Percentiles rank a stretch among this genome's conserved stretches.
Evolutionary conservation across 768 basidiomycete species (phyloP).

Genomic region (Gloeostereum incarnatum): DNA sequence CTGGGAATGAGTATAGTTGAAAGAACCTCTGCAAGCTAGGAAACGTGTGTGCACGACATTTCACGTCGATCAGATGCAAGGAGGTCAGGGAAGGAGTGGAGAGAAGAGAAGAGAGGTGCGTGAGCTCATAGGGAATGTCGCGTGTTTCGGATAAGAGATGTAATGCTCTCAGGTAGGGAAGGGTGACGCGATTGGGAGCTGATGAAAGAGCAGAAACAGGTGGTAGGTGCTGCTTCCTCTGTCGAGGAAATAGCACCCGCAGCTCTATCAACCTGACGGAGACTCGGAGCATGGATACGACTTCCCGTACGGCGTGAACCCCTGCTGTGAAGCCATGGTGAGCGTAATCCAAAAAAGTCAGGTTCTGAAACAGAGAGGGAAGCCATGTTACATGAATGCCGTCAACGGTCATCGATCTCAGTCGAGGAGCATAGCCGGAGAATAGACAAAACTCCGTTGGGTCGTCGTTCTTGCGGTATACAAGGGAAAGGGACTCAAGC

Average conservation of each 20-base stretch:
- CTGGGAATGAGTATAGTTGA: conserved; percentile 30
- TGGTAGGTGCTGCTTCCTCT: conserved; percentile 18
- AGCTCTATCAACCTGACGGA: conserved; percentile 45
- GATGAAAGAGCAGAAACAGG: too few relatives aligned
- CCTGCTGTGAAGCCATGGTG: conserved; percentile 63
- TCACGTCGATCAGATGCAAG: conserved; percentile 38
- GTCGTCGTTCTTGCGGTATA: conserved; percentile 60
- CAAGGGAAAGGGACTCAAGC: conserved; percentile 47
- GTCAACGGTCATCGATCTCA: conserved; percentile 47
- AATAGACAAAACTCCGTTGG: conserved; percentile 60
- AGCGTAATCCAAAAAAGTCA: conserved; percentile 59
- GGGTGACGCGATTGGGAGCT: conserved; percentile 23
- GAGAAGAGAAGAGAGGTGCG: conserved; percentile 39
- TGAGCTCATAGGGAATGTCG: conserved; percentile 55
- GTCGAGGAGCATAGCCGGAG: conserved; percentile 46
- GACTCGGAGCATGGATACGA: conserved; percentile 47
- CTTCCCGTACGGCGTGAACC: conserved; percentile 44
- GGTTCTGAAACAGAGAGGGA: conserved; percentile 50
- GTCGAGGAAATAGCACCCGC: conserved; percentile 44
- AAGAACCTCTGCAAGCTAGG: conserved; percentile 38
- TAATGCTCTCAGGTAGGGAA: conserved; percentile 39
- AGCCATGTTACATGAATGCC: conserved; percentile 58
- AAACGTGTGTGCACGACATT: conserved; percentile 26
- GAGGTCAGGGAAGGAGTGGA: conserved; percentile 36
- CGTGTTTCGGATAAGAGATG: conserved; percentile 39